Percentiles rank a stretch among this genome's conserved stretches.
Conservation (phyloP, 1,284 basidiomycete genomes). For the Ceratobasidium sp. region DNA sequence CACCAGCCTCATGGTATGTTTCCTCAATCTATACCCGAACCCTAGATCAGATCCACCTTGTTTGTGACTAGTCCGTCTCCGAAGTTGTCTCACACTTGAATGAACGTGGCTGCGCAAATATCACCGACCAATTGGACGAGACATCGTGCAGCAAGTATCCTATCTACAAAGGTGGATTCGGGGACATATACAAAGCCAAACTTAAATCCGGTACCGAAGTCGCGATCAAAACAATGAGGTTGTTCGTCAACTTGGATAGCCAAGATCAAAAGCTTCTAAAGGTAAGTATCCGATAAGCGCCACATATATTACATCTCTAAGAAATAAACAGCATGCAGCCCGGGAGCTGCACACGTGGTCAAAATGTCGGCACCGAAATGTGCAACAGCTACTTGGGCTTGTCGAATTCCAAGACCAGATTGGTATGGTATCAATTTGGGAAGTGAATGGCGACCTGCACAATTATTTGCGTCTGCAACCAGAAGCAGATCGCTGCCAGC, state of each 20-base stretch:
- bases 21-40: not conserved
- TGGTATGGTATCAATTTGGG: constrained; percentile 26
- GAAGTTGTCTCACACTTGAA: not conserved
- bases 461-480: not conserved
- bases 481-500: not conserved
- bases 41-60: not conserved
- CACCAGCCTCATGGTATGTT: not conserved
- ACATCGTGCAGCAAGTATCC: not conserved
- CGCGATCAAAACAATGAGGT: constrained; percentile 6
- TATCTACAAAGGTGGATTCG: not conserved
- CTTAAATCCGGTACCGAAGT: not conserved
- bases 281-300: not conserved
- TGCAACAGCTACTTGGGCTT: constrained; percentile 15
- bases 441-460: not conserved
- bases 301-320: not conserved
- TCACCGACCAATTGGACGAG: not conserved
- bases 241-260: not conserved
- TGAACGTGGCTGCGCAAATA: not conserved
- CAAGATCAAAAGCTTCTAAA: constrained; percentile 4
- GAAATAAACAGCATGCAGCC: not conserved
- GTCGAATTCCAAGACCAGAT: not conserved
- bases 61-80: not conserved
- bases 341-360: too few species aligned
- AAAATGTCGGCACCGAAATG: constrained; percentile 14
- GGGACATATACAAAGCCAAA: constrained; percentile 9